Base-by-base conservation (phyloP, 371 early-diverging fungal species). In the Batrachochytrium dendrobatidis region DNA sequence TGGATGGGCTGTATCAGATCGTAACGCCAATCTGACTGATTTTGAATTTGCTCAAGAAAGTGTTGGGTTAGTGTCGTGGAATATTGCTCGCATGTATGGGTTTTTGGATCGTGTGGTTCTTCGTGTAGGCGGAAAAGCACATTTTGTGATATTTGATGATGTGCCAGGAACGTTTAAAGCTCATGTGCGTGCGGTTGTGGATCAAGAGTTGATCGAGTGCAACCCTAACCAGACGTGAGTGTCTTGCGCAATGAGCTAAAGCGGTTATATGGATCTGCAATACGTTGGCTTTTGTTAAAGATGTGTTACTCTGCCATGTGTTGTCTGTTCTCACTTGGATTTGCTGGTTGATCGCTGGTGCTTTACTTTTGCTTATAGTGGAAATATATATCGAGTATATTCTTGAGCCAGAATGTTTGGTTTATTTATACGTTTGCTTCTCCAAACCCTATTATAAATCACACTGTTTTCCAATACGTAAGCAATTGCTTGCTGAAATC, bases 41-140 rank as follows among this genome's bases (percentile, higher is more conserved):
- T 76, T 39, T 75, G 66, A 66, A n/a, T 39, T 39, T 26, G 68
- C 68, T 63, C 69, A 63, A 45, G 81, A 87, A 24, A 86, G 88
- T 15, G 77, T 88, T 34, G 83, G 79, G 15, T 79, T 86, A 26
- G 76, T 88, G n/a, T 83, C 87, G 31, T 83, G 83, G 71, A 83
- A 83, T 57, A 61, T 86, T 33, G 82, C 80, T 28, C 79, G 84
- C 25, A 82, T 86, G 25, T 77, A 80, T 46, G 84, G 82, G 28
- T 63, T 83, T 8, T 53, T 25, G 8, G 55, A 28, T 17, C n/a
- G 29, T 26, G 34, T 17, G 24, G 69, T 34, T n/a, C 56, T 72
- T 28, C 24, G 4, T 4, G 67, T 64, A 6, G 72, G 72, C 15
- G 48, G 34, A 15, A 22, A 32, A 20, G 69, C 72, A 1, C 44